Conservation (phyloP, 2,329 filamentous ascomycete genomes). For the Diplocarpon rosae region DNA sequence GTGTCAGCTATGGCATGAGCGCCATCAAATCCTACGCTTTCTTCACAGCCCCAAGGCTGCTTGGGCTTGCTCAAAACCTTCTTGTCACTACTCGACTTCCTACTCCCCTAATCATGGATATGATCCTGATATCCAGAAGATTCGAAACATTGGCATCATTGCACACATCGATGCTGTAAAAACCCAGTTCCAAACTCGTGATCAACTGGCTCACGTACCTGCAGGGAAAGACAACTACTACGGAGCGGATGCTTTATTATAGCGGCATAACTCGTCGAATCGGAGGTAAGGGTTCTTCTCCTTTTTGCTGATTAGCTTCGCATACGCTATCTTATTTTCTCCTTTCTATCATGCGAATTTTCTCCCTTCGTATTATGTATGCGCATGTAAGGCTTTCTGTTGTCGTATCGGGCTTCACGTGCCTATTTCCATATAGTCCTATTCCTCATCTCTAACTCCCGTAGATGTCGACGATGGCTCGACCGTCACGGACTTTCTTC, state of each 20-base stretch:
- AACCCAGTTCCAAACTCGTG: constrained; percentile 3
- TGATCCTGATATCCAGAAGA: constrained; percentile 36
- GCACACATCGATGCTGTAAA: constrained; percentile 86
- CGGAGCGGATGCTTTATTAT: constrained; percentile 97
- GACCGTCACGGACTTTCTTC: constrained; percentile 93
- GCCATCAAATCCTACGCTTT: constrained; percentile 7
- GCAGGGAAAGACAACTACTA: constrained; percentile 90
- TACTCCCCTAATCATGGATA: constrained; percentile 10
- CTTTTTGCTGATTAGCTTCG: background rate
- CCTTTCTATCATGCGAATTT: too few species aligned
- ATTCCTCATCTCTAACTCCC: background rate
- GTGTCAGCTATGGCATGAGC: constrained; percentile 21
- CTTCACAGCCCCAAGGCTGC: background rate
- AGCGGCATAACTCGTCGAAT: constrained; percentile 80
- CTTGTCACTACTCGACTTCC: constrained; percentile 14
- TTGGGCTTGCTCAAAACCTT: constrained; percentile 2
- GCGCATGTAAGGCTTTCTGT: too few species aligned
- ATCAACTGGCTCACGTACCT: constrained; percentile 3
- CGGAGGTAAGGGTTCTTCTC: constrained; percentile 41
- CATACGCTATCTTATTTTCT: background rate
- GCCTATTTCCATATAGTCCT: too few species aligned
- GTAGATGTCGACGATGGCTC: constrained; percentile 89
- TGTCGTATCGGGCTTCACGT: too few species aligned
- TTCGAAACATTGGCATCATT: constrained; percentile 95
- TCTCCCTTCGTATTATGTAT: too few species aligned